Evolutionary conservation across 352 stramenopile species (phyloP).

Genomic region (Pythium biforme): DNA sequence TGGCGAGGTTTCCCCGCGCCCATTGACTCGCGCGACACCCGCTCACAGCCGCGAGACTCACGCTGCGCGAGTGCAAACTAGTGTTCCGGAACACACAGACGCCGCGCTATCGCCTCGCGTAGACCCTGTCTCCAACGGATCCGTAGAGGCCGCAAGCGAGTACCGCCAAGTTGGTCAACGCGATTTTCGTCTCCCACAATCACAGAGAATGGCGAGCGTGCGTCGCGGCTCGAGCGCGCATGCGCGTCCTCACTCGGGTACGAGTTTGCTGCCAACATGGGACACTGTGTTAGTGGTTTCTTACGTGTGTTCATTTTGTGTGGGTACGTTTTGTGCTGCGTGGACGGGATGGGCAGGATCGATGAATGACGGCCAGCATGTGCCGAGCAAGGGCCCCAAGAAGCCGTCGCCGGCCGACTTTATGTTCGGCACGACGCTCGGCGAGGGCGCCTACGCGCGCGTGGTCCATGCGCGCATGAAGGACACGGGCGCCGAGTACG

Average conservation of each 20-base stretch:
- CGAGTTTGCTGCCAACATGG: background rate
- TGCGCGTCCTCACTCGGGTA: slow-evolving; percentile 16
- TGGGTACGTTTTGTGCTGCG: background rate
- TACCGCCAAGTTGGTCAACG: background rate
- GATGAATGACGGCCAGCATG: slow-evolving; percentile 21
- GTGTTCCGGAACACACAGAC: background rate
- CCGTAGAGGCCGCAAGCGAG: background rate
- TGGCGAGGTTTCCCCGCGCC: background rate
- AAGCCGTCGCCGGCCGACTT: slow-evolving; percentile 86
- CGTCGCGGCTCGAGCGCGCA: slow-evolving; percentile 19
- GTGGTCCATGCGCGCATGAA: slow-evolving; percentile 91
- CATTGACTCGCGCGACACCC: background rate
- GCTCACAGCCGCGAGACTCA: background rate
- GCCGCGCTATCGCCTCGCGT: slow-evolving; percentile 6
- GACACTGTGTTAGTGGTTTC: background rate
- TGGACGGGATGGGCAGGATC: slow-evolving; percentile 4
- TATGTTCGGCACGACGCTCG: slow-evolving; percentile 87
- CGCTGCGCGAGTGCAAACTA: background rate
- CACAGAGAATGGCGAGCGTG: slow-evolving; percentile 15
- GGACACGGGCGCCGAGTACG: slow-evolving; percentile 80
- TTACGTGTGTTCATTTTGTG: background rate
- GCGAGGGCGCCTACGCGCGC: slow-evolving; percentile 85
- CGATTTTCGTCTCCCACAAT: background rate
- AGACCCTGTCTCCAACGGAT: background rate
- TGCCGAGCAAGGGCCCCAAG: slow-evolving; percentile 17